Percentiles rank a stretch among this genome's conserved stretches.
These are phyloP conservation scores for Hyaloscypha variabilis DNA, from an alignment of 495 filamentous ascomycete genomes.

Conservation along the genomic window DNA sequence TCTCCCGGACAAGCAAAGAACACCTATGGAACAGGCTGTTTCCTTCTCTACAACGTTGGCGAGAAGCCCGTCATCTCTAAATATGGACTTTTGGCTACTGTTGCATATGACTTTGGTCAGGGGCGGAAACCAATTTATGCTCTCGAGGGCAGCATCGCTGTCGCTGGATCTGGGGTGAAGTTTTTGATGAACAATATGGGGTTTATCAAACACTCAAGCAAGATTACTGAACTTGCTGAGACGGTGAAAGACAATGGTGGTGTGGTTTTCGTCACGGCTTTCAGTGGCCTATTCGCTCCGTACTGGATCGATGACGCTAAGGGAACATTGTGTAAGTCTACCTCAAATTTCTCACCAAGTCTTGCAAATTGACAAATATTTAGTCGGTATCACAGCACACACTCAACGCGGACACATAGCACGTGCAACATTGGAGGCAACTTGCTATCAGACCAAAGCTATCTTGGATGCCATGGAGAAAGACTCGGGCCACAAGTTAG, in stretches of 20 bases:
- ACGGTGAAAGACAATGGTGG: constrained; percentile 89
- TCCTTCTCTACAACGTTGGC: constrained; percentile 93
- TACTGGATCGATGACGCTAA: constrained; percentile 98
- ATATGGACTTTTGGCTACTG: constrained; percentile 85
- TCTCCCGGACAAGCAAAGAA: constrained; percentile 88
- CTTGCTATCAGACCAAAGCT: constrained; percentile 93
- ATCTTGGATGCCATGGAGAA: constrained; percentile 95
- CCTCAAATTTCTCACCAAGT: constrained; percentile 16
- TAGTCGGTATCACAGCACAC: constrained; percentile 88
- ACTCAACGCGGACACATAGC: constrained; percentile 91
- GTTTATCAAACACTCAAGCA: constrained; percentile 74
- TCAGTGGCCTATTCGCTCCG: constrained; percentile 95
- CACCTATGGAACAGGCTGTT: constrained; percentile 95
- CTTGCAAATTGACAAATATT: constrained; percentile 17
- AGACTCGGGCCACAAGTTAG: constrained; percentile 78
- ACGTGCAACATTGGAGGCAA: constrained; percentile 91
- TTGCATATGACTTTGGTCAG: constrained; percentile 83
- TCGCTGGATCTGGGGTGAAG: constrained; percentile 87
- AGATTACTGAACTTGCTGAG: constrained; percentile 81
- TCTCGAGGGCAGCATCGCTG: constrained; percentile 89
- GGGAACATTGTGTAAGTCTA: constrained; percentile 58
- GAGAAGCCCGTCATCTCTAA: constrained; percentile 87
- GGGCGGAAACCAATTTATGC: constrained; percentile 77
- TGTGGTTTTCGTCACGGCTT: constrained; percentile 92
- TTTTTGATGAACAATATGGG: constrained; percentile 90